These are phyloP conservation scores for Alternaria dauci DNA, from an alignment of 2,329 filamentous ascomycete species.

Conservation along the genomic window DNA sequence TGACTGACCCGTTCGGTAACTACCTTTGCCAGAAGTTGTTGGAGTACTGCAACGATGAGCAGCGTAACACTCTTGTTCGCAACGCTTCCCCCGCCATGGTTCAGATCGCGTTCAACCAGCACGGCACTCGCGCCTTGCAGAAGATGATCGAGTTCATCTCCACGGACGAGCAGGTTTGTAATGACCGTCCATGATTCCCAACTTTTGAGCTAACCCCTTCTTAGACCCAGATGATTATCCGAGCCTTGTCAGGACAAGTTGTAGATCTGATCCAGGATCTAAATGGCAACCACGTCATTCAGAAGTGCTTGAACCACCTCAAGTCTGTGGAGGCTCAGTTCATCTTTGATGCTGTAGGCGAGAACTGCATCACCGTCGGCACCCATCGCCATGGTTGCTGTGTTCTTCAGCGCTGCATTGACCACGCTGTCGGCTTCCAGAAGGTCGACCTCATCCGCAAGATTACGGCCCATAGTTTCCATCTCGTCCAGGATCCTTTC, in stretches of 20 bases:
- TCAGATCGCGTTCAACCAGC: conserved; percentile 93
- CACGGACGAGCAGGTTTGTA: conserved; percentile 73
- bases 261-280: conserved; percentile 96
- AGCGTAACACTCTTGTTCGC: conserved; percentile 90
- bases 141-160: conserved; percentile 99
- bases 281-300: conserved; percentile 98
- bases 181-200: neutral
- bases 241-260: conserved; percentile 81
- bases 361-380: conserved; percentile 86
- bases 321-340: conserved; percentile 86
- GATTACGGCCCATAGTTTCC: conserved; percentile 88
- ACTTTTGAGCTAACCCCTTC: conserved; percentile 18
- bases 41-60: conserved; percentile 93
- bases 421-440: conserved; percentile 90
- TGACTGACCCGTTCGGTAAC: conserved; percentile 98
- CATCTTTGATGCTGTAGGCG: conserved; percentile 94
- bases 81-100: conserved; percentile 89
- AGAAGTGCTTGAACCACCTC: conserved; percentile 98
- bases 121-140: conserved; percentile 93
- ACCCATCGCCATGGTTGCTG: conserved; percentile 98
- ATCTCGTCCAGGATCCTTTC: conserved; percentile 93
- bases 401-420: conserved; percentile 96
- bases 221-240: conserved; percentile 80
- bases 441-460: conserved; percentile 84
- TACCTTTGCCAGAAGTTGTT: conserved; percentile 98